Evolutionary conservation across 75 land plant genomes (phyloP).

Genomic region (Selaginella tamariscina): DNA sequence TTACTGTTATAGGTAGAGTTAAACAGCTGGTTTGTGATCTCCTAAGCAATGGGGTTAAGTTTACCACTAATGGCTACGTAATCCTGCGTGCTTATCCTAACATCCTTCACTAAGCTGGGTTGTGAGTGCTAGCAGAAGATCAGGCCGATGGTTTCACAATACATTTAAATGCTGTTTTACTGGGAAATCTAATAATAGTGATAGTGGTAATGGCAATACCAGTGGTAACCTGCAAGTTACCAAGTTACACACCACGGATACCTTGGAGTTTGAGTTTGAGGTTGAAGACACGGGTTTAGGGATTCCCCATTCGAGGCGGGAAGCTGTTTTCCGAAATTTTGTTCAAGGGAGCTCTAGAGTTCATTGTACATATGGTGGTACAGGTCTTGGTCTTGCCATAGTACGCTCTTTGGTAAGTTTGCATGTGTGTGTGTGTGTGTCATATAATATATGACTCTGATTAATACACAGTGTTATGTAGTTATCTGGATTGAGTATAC

Average conservation of each 20-base stretch:
- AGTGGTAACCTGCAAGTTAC: constrained; percentile 14
- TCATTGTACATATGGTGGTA: constrained; percentile 49
- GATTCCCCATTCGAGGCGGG: constrained; percentile 52
- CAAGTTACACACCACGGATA: constrained; percentile 1
- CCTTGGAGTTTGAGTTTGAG: constrained; percentile 52
- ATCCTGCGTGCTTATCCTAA: constrained; percentile 51
- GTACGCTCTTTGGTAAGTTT: constrained; percentile 67
- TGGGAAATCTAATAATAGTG: constrained; percentile 11
- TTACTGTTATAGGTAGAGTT: too few relatives aligned
- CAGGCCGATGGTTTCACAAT: constrained; percentile 17
- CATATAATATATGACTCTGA: too few relatives aligned
- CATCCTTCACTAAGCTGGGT: background rate
- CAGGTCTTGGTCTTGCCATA: constrained; percentile 82
- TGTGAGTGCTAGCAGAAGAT: constrained; percentile 11
- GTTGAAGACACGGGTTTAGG: constrained; percentile 81
- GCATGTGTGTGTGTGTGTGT: too few relatives aligned
- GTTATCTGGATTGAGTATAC: background rate
- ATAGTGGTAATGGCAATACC: constrained; percentile 11
- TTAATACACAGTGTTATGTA: too few relatives aligned
- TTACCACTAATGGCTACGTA: constrained; percentile 61
- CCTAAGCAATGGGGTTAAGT: constrained; percentile 78
- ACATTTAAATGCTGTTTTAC: background rate
- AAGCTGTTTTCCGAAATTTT: constrained; percentile 62
- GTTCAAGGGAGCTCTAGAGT: constrained; percentile 50
- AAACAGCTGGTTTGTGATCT: constrained; percentile 58